Evolutionary conservation across 257 asterid species (phyloP), one percentile per base, ranked within the genome.

Genomic region (Euphrasia confusa): DNA sequence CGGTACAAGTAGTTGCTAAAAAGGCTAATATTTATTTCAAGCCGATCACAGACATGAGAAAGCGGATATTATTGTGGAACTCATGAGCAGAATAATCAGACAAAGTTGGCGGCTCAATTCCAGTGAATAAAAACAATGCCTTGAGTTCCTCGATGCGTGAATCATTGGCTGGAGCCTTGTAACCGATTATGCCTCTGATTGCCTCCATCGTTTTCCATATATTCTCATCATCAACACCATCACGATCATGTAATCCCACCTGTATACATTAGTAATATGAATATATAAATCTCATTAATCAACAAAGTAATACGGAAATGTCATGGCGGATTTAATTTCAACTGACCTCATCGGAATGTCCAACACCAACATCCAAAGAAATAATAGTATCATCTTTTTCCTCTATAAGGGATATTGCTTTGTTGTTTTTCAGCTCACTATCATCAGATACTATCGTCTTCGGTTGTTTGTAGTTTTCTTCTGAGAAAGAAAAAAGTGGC

Each of bases 11-110:
- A 11, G 6, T 1, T 12, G 14, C 50, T 40, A 49, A 49, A 49
- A 15, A n/a, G 27, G 10, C 4, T 53, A 21, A 10, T 53, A 9
- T 8, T 54, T 60, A 87, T 74, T 85, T 90, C 10, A 83, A 66
- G 47, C 96, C 96, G 6, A 87, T 83, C 37, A 90, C 80, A 11
- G 97, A 83, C 89, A 80, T 90, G 14, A 90, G 96, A 65, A 82
- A 80, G 12, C 33, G 68, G 50, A 90, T 87, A 64, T 83, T 83
- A 35, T 72, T 68, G 39, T 55, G 44, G 15, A 85, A 77, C 54
- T 81, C 86, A 35, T 35, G 40, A 35, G 40, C 9, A 0, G 21
- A 42, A 13, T 30, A 5, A 30, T 30, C 33, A 30, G 73, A 70
- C 0, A 75, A 37, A 0, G 83, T 55, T 3, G 95, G 96, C 0